Percentiles rank a stretch among this genome's conserved stretches.
Evolutionary conservation across 1,284 basidiomycete genomes (phyloP).

Genomic region (Dichomitus squalens): DNA sequence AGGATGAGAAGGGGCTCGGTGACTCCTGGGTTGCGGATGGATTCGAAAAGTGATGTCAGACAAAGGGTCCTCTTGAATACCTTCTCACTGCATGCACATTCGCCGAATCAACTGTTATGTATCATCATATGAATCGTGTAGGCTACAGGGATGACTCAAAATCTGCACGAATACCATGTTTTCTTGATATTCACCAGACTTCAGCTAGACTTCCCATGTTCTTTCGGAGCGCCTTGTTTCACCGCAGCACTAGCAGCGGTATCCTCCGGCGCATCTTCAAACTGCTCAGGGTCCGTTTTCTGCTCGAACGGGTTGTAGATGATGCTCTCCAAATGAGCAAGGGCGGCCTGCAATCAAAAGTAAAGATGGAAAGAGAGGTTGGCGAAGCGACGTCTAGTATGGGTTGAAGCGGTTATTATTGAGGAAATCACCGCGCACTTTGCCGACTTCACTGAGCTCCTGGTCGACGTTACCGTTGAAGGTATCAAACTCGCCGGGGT

Average conservation of each 20-base stretch:
- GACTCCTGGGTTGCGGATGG: conserved; percentile 32
- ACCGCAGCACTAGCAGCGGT: not conserved
- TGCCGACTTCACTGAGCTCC: conserved; percentile 83
- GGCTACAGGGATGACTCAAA: conserved; percentile 9
- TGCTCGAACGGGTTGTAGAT: conserved; percentile 54
- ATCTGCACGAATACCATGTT: not conserved
- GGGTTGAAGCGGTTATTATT: conserved; percentile 81
- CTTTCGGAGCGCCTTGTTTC: not conserved
- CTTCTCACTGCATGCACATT: no score
- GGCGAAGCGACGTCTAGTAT: conserved; percentile 64
- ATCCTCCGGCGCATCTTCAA: conserved; percentile 25
- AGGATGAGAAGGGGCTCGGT: conserved; percentile 14
- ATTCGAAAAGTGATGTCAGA: conserved; percentile 11
- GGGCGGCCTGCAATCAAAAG: conserved; percentile 58
- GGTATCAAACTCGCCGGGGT: conserved; percentile 58
- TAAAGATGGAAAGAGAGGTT: conserved; percentile 24
- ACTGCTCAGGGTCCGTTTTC: conserved; percentile 22
- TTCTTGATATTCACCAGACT: not conserved
- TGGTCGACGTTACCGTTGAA: conserved; percentile 64
- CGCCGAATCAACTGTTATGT: conserved; percentile 10
- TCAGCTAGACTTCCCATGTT: not conserved
- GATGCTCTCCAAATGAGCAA: conserved; percentile 76
- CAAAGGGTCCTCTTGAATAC: not conserved
- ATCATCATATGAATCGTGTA: conserved; percentile 7
- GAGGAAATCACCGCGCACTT: conserved; percentile 92